Percentiles rank a stretch among this genome's conserved stretches.
These are phyloP conservation scores for Pseudoscleropodium purum DNA, from an alignment of 225 moss, liverwort and hornwort genomes.

Conservation along the genomic window DNA sequence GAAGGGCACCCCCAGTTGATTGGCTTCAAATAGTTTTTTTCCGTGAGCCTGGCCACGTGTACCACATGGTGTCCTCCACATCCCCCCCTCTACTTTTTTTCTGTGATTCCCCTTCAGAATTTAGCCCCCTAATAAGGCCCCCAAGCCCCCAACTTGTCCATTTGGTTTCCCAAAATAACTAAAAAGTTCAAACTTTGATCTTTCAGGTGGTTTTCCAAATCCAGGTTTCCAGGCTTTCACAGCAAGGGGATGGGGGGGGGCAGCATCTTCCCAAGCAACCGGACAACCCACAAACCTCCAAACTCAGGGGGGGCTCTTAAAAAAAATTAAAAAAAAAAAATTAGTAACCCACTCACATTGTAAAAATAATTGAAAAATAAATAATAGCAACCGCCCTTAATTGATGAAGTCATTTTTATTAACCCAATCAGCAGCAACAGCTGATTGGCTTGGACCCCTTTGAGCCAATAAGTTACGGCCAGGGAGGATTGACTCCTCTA, in stretches of 20 bases:
- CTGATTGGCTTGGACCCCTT: no score
- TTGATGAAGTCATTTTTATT: no score
- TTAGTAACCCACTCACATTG: neutral
- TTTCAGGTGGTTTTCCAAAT: neutral
- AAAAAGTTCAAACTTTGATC: neutral
- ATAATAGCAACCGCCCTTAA: neutral
- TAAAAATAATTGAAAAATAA: neutral
- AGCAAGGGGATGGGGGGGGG: no score
- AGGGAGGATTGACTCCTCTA: no score
- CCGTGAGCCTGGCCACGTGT: neutral
- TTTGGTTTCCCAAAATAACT: neutral
- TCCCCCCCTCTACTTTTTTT: neutral
- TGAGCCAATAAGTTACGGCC: no score
- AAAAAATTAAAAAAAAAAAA: no score
- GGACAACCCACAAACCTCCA: neutral
- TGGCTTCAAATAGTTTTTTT: neutral
- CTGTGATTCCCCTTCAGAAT: neutral
- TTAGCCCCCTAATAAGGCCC: neutral
- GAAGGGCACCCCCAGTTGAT: neutral
- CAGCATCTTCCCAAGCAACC: neutral
- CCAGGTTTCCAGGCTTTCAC: neutral
- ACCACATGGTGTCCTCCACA: neutral
- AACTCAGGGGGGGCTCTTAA: neutral
- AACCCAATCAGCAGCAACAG: no score
- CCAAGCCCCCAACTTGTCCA: neutral